Base-by-base conservation (phyloP, 176 grass and related monocot species). In the Ananas comosus region DNA sequence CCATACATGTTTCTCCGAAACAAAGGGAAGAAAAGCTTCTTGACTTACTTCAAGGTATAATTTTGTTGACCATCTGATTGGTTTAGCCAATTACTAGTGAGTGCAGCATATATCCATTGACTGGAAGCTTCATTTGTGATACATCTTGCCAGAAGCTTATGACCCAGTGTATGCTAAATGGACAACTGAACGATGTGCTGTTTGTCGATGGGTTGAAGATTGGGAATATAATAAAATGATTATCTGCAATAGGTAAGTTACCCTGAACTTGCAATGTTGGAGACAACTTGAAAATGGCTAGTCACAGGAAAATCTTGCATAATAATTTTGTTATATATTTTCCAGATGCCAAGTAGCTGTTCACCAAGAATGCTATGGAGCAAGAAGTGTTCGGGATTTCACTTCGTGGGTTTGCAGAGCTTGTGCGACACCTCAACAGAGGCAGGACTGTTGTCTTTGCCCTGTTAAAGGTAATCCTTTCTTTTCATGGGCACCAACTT, bases 141-240 rank as follows among this genome's bases (percentile, higher is more conserved):
- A 25, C 49, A 14, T 23, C 50, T 50, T 66, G 33, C 77, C 82
- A 88, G 88, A 88, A 77, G 49, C 86, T 71, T 97, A 90, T 58
- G 81, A 69, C 73, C 86, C 94, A 75, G 80, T 97, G 12, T 70
- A 76, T 72, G 84, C 74, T 76, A 97, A 89, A 85, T 97, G 94
- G 94, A 90, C 86, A 78, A 97, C 94, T 49, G 94, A 97, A 80
- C 79, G 81, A 50, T 97, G 94, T 75, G 89, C 94, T 64, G 81
- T 99, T 78, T 99, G 94, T 70, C 75, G 94, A 71, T 92, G 94
- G 94, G 83, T 99, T 83, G 89, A 93, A 72, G 94, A 99, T 70
- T 99, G 94, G 94, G 94, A 99, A 69, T 90, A 93, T 76, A 99
- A 99, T 53, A 93, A 99, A 83, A 93, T 99, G 65, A 99, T 99